phyloP scores from a whole-genome alignment of 2,329 filamentous ascomycete genomes.

The Talaromyces pinophilus region DNA sequence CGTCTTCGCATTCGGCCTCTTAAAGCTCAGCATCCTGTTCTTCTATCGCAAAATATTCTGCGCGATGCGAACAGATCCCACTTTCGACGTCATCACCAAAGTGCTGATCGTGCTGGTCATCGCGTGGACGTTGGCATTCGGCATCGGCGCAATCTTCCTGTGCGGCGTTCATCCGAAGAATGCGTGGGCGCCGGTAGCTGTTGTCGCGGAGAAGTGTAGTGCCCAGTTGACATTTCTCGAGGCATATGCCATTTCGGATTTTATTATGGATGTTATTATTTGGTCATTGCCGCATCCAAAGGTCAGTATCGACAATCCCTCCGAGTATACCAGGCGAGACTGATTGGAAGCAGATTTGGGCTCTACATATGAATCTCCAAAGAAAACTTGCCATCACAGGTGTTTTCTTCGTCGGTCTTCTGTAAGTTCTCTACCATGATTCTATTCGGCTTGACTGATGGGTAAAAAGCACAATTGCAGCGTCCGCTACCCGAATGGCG shows the following conservation, averaged over 20 bases:
- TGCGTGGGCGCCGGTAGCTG: conserved; percentile 4
- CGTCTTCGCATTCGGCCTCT: not conserved
- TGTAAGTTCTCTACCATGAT: not conserved
- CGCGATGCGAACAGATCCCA: not conserved
- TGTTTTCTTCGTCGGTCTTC: not conserved
- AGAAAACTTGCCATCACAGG: not conserved
- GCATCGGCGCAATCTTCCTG: not conserved
- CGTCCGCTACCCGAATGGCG: not conserved
- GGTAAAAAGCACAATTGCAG: not conserved
- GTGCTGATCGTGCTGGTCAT: not conserved
- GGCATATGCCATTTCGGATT: conserved; percentile 1
- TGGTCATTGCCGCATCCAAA: not conserved
- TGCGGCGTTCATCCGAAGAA: not conserved
- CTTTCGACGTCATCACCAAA: not conserved
- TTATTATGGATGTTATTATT: not conserved
- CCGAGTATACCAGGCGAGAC: not conserved
- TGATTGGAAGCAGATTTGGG: not conserved
- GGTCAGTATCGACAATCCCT: not conserved
- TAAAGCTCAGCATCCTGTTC: not conserved
- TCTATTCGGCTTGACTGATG: not conserved
- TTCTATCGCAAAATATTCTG: not conserved
- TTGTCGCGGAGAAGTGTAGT: conserved; percentile 6
- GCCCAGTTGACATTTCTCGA: conserved; percentile 1
- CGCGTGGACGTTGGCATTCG: not conserved
- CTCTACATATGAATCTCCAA: not conserved